Percentiles rank a stretch among this genome's conserved stretches.
phyloP scores from a whole-genome alignment of 305 asterid genomes.

The Solanum hybrid region DNA sequence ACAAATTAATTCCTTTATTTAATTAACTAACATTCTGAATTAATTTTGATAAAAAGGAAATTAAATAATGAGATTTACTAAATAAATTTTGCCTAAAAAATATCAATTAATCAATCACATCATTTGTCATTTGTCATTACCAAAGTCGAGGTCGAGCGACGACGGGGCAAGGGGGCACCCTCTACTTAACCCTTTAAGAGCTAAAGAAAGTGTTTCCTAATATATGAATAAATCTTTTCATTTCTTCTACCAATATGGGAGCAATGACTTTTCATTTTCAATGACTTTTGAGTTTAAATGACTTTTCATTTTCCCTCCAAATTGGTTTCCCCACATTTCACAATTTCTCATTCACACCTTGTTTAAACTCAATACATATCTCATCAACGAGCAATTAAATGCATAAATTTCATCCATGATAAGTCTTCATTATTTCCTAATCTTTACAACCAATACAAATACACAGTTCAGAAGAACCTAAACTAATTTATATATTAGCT shows the following conservation, averaged over 20 bases:
- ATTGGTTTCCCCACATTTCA: background rate
- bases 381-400: background rate
- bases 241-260: background rate
- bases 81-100: background rate
- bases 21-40: background rate
- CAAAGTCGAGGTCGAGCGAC: background rate
- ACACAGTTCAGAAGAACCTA: background rate
- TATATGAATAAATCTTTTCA: background rate
- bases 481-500: background rate
- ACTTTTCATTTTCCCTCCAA: background rate
- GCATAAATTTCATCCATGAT: background rate
- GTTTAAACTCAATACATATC: background rate
- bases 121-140: background rate
- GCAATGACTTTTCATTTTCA: background rate
- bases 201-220: background rate
- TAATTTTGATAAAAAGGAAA: background rate
- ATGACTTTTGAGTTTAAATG: background rate
- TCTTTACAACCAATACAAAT: background rate
- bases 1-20: background rate
- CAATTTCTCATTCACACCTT: background rate
- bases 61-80: background rate
- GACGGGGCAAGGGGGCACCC: background rate
- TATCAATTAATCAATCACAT: background rate
- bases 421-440: background rate
- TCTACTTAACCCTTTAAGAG: background rate